Percentiles rank a stretch among this genome's conserved stretches.
Conservation (phyloP, 2,329 filamentous ascomycete genomes). For the Aspergillus versicolor region DNA sequence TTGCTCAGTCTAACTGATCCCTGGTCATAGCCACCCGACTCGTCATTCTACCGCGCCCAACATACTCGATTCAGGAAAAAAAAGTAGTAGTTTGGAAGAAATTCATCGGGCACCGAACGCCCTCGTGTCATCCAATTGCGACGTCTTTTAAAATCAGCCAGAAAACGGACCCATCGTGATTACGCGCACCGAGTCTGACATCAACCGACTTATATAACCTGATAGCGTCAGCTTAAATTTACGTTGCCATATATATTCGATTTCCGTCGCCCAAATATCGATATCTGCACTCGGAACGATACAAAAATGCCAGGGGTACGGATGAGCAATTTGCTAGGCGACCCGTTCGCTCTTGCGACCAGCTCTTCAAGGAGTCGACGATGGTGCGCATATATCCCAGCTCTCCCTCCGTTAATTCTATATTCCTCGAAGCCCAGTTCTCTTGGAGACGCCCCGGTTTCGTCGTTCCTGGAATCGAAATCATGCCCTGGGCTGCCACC, state of each 20-base stretch:
- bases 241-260: slow-evolving; percentile 23
- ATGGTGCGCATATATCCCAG: slow-evolving; percentile 39
- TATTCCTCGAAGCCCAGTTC: slow-evolving; percentile 40
- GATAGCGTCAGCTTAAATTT: slow-evolving; percentile 16
- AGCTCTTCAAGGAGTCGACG: slow-evolving; percentile 48
- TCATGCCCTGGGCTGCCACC: slow-evolving; percentile 44
- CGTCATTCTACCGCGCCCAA: neutral
- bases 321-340: slow-evolving; percentile 86
- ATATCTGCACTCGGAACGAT: slow-evolving; percentile 20
- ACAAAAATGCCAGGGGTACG: slow-evolving; percentile 59
- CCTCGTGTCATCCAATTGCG: slow-evolving; percentile 1
- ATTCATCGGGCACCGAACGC: slow-evolving; percentile 3
- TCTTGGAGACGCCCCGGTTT: slow-evolving; percentile 40
- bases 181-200: slow-evolving; percentile 4
- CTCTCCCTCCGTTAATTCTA: slow-evolving; percentile 41
- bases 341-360: slow-evolving; percentile 93
- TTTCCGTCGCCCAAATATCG: slow-evolving; percentile 18
- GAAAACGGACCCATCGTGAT: neutral
- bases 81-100: neutral
- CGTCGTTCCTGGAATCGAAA: slow-evolving; percentile 49
- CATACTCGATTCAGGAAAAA: neutral
- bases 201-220: slow-evolving; percentile 4
- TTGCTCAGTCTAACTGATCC: slow-evolving; percentile 12
- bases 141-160: neutral
- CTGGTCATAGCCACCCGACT: slow-evolving; percentile 4